Evolutionary conservation across 2,329 filamentous ascomycete genomes (phyloP).

Genomic region (Epichloe baconii): DNA sequence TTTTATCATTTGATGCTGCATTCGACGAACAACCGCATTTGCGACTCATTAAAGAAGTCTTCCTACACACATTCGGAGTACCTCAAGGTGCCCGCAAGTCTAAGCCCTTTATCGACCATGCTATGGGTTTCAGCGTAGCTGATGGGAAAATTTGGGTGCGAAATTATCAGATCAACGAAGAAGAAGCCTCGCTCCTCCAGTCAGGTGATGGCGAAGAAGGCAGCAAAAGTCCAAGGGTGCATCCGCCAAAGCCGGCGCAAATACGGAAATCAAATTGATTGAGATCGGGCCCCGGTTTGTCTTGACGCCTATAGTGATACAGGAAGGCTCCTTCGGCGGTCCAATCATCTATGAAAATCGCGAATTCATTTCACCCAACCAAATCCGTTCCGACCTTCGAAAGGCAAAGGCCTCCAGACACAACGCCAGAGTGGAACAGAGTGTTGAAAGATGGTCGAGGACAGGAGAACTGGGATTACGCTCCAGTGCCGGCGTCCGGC

Average conservation of each 20-base stretch:
- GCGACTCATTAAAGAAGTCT: slow-evolving; percentile 74
- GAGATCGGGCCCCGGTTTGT: slow-evolving; percentile 94
- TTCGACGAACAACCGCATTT: slow-evolving; percentile 78
- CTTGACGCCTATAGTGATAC: slow-evolving; percentile 84
- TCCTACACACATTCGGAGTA: slow-evolving; percentile 83
- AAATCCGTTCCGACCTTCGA: slow-evolving; percentile 72
- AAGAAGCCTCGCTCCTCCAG: slow-evolving; percentile 45
- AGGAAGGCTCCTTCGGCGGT: slow-evolving; percentile 88
- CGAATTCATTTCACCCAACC: slow-evolving; percentile 93
- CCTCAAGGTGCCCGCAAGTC: slow-evolving; percentile 77
- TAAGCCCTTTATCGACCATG: slow-evolving; percentile 92
- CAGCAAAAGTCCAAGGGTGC: slow-evolving; percentile 28
- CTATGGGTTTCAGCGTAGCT: slow-evolving; percentile 81
- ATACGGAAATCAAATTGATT: slow-evolving; percentile 69
- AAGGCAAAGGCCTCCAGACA: slow-evolving; percentile 65
- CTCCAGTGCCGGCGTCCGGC: slow-evolving; percentile 49
- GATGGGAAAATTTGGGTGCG: slow-evolving; percentile 95
- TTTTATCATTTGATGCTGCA: slow-evolving; percentile 80
- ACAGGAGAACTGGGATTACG: slow-evolving; percentile 65
- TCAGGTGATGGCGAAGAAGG: slow-evolving; percentile 24
- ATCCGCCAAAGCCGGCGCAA: slow-evolving; percentile 30
- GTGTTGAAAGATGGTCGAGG: slow-evolving; percentile 59
- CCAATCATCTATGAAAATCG: slow-evolving; percentile 98
- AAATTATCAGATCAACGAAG: slow-evolving; percentile 85
- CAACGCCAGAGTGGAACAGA: slow-evolving; percentile 61